phyloP scores from a whole-genome alignment of 78 protist species.

The Dictyostelium firmibasis region DNA sequence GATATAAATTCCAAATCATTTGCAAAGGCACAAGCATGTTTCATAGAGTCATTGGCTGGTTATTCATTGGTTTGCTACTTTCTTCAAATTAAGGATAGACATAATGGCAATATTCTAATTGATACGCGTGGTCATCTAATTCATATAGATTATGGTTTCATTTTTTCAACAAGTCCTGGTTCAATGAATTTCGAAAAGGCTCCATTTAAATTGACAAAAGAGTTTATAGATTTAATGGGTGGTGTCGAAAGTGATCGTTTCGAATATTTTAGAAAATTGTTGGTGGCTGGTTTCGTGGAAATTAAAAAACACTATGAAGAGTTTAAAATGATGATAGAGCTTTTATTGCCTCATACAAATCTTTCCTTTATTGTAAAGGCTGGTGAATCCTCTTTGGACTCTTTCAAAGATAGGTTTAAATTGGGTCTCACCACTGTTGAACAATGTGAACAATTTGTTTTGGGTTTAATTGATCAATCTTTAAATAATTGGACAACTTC shows the following conservation, averaged over 20 bases:
- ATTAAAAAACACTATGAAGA: constrained; percentile 74
- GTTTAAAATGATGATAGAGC: constrained; percentile 71
- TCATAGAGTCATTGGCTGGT: constrained; percentile 86
- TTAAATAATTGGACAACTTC: constrained; percentile 58
- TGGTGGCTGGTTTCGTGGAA: constrained; percentile 81
- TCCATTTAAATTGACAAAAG: constrained; percentile 88
- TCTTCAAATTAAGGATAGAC: constrained; percentile 93
- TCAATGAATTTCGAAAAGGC: constrained; percentile 88
- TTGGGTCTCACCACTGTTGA: background rate
- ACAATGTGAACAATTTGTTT: constrained; percentile 8
- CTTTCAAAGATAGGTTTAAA: constrained; percentile 20
- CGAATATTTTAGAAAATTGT: constrained; percentile 40
- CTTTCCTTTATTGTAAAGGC: constrained; percentile 4
- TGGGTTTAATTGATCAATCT: background rate
- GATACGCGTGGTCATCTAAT: constrained; percentile 81
- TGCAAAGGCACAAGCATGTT: constrained; percentile 79
- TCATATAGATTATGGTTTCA: constrained; percentile 91
- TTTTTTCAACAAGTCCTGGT: constrained; percentile 84
- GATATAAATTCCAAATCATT: background rate
- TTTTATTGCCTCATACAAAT: constrained; percentile 47
- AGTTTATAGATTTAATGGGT: constrained; percentile 81
- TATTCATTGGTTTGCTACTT: constrained; percentile 89
- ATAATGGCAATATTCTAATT: constrained; percentile 88
- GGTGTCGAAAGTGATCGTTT: constrained; percentile 71
- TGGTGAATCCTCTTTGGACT: background rate